Evolutionary conservation across 179 eudicot genomes (phyloP), one percentile per base, ranked within the genome.

Genomic region (Gypsophila paniculata): DNA sequence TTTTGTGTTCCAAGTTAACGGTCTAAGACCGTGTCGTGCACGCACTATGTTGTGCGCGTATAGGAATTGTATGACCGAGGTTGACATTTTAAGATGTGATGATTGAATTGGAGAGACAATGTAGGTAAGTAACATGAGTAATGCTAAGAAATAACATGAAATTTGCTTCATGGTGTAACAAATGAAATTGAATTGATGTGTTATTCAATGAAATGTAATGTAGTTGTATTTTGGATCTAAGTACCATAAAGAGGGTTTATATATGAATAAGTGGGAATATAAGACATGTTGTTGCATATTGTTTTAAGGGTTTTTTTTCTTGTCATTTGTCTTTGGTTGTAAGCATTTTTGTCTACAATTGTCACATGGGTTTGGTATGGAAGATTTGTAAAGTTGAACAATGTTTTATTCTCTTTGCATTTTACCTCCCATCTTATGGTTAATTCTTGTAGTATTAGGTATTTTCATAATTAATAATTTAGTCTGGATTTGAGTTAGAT

Each of bases 281-380:
- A 44, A 67, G 68, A 29, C n/a, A 59, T n/a, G 68, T 34, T 74
- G 18, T n/a, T 62, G 29, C 49, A 51, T 65, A 23, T 44, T 49
- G 52, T 55, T 53, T 74, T 67, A 42, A 57, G 72, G 69, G n/a
- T n/a, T n/a, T 51, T 48, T 51, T 49, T 10, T 29, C 34, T 49
- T 17, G 55, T 36, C 44, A 14, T 46, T 25, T 23, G 60, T 23
- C 34, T 51, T 29, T 69, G 32, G 55, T 61, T 75, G 78, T 58
- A 61, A 61, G 73, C 61, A 75, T 52, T 21, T 75, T 75, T 75
- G 77, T 75, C 72, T 29, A 58, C n/a, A 22, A 72, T 58, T 68
- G 18, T 68, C 77, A 75, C 77, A 75, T 69, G 78, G 74, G 73
- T 17, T 75, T 69, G 74, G 78, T 69, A 22, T 34, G 70, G 54